These are phyloP conservation scores for Penicillium ochrochloron DNA, from an alignment of 495 filamentous ascomycete species.

Conservation along the genomic window DNA sequence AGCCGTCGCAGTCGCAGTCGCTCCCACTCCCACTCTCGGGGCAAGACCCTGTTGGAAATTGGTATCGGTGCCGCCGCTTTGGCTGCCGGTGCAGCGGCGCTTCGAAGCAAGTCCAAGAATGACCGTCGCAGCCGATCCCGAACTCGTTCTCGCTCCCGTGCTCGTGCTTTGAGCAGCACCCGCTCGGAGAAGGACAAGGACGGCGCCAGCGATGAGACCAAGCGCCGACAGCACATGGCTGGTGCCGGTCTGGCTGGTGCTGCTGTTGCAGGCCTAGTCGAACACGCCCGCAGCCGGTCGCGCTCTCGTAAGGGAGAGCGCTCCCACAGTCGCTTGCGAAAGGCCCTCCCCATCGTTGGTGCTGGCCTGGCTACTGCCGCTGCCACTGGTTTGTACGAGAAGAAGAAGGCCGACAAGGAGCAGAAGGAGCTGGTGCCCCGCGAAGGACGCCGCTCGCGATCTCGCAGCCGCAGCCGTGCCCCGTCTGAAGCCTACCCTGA, in stretches of 20 bases:
- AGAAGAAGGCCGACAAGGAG: conserved; percentile 68
- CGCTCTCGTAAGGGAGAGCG: conserved; percentile 57
- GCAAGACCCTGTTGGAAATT: conserved; percentile 67
- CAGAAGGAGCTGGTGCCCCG: conserved; percentile 52
- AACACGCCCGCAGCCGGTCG: conserved; percentile 76
- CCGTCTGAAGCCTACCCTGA: conserved; percentile 58
- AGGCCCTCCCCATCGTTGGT: conserved; percentile 69
- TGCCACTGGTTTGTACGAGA: conserved; percentile 81
- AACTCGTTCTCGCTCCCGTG: conserved; percentile 44
- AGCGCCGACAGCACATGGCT: conserved; percentile 70
- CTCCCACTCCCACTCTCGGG: conserved; percentile 61
- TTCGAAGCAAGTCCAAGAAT: conserved; percentile 67
- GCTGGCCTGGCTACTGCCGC: conserved; percentile 80
- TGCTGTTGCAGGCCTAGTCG: conserved; percentile 73
- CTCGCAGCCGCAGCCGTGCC: conserved; percentile 62
- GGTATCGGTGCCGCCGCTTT: conserved; percentile 82
- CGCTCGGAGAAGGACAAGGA: conserved; percentile 37
- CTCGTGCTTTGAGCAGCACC: conserved; percentile 54
- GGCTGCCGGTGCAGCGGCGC: conserved; percentile 77
- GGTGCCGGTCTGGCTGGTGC: conserved; percentile 80
- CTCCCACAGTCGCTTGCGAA: conserved; percentile 63
- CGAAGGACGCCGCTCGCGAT: conserved; percentile 57
- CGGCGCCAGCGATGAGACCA: conserved; percentile 56
- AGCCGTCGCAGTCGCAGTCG: conserved; percentile 44
- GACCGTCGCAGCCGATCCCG: conserved; percentile 73